phyloP scores from a whole-genome alignment of 192 early-diverging fungal species.

The Gorgonomyces haynaldii region DNA sequence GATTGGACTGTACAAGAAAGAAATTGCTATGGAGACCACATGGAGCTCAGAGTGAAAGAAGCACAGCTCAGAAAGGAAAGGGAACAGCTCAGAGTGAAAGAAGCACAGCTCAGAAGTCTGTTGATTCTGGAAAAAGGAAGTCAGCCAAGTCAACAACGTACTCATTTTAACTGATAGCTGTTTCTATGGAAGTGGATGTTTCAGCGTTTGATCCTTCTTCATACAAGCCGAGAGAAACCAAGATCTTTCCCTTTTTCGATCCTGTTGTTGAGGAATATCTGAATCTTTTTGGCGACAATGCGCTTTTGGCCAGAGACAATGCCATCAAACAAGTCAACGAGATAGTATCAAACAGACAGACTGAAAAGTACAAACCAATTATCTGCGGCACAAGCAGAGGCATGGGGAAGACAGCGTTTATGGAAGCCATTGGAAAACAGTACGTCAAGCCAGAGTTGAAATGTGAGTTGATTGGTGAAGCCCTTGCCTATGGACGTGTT shows the following conservation, averaged over 20 bases:
- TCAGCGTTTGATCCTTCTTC: too few species aligned
- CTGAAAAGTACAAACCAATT: neutral
- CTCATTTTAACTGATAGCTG: too few species aligned
- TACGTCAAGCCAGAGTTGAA: neutral
- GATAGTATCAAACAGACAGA: neutral
- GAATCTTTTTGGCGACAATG: too few species aligned
- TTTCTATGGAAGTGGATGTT: too few species aligned
- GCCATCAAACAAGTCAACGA: neutral
- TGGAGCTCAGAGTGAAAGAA: constrained; percentile 1
- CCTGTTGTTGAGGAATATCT: too few species aligned
- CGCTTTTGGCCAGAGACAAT: neutral
- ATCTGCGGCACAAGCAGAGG: neutral
- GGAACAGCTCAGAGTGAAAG: constrained; percentile 4
- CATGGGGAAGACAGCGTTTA: neutral
- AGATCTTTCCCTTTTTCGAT: too few species aligned
- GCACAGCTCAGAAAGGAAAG: constrained; percentile 1
- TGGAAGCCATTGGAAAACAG: neutral
- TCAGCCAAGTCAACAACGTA: too few species aligned
- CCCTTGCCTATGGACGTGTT: constrained; percentile 1
- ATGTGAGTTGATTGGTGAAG: neutral
- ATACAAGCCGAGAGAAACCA: too few species aligned
- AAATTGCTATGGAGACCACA: neutral
- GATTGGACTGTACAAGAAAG: constrained; percentile 2
- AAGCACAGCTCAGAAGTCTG: neutral
- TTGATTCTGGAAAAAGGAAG: neutral